These are phyloP conservation scores for Drosera spatulata DNA, from an alignment of 179 eudicot species.

Conservation along the genomic window DNA sequence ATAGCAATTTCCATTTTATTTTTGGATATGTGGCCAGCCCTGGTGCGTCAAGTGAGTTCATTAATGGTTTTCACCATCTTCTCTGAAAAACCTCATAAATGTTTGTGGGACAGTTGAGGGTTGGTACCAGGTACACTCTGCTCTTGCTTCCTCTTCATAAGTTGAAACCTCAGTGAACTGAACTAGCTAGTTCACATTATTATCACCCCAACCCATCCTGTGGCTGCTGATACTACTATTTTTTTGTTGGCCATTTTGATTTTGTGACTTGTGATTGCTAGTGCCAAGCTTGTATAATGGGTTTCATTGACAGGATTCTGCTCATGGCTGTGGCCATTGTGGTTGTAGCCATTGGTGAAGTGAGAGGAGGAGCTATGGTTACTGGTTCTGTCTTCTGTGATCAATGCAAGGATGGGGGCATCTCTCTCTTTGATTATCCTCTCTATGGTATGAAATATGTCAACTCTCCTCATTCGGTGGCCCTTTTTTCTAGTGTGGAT, in stretches of 20 bases:
- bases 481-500: too few species aligned
- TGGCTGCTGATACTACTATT: not conserved
- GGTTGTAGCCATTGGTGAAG: conserved; percentile 33
- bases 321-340: conserved; percentile 16
- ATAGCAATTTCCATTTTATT: too few species aligned
- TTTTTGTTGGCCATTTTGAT: not conserved
- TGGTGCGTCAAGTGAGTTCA: too few species aligned
- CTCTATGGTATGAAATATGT: conserved; percentile 33
- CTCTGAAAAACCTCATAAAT: conserved; percentile 15
- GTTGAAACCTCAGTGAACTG: not conserved
- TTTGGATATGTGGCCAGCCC: too few species aligned
- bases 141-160: not conserved
- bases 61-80: not conserved
- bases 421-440: conserved; percentile 83
- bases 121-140: conserved; percentile 16
- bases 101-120: conserved; percentile 30
- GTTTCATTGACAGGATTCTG: not conserved
- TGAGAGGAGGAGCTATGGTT: conserved; percentile 49
- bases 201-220: not conserved
- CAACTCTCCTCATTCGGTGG: too few species aligned
- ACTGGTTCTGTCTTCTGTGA: conserved; percentile 87
- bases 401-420: conserved; percentile 86
- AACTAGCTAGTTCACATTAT: not conserved
- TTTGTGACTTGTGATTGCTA: conserved; percentile 4
- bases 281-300: not conserved